Percentiles rank a stretch among this genome's conserved stretches.
Evolutionary conservation across 768 basidiomycete genomes (phyloP).

Genomic region (Psilocybe sp.): DNA sequence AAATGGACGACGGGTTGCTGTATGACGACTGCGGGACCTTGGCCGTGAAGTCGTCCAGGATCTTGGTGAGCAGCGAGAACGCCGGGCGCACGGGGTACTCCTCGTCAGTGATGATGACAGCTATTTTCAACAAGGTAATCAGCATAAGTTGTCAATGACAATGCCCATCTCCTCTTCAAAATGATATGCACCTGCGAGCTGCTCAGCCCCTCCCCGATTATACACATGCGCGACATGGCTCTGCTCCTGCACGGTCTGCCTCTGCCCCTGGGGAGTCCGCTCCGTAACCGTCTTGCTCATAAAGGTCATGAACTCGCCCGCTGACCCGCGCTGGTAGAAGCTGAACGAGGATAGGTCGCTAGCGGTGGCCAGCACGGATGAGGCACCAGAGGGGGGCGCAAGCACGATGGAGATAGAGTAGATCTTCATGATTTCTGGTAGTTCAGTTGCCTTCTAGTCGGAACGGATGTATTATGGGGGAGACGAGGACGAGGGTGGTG

Average conservation of each 20-base stretch:
- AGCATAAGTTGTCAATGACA: too few species aligned
- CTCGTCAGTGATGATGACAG: conserved; percentile 88
- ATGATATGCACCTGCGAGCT: conserved; percentile 66
- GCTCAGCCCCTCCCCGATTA: conserved; percentile 83
- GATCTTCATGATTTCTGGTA: conserved; percentile 66
- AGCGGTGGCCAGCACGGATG: conserved; percentile 62
- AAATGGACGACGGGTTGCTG: conserved; percentile 62
- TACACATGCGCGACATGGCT: conserved; percentile 92
- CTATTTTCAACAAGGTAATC: conserved; percentile 31
- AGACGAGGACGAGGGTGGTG: too few species aligned
- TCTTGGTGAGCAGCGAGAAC: conserved; percentile 90
- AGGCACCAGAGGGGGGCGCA: conserved; percentile 60
- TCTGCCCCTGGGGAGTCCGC: conserved; percentile 80
- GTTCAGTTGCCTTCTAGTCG: too few species aligned
- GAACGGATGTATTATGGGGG: too few species aligned
- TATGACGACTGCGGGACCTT: conserved; percentile 75
- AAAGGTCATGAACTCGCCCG: conserved; percentile 92
- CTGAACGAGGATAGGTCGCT: conserved; percentile 88
- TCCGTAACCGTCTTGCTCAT: conserved; percentile 91
- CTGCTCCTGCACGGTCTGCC: conserved; percentile 94
- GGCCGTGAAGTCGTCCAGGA: conserved; percentile 88
- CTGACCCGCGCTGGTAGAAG: conserved; percentile 88
- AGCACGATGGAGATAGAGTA: conserved; percentile 75
- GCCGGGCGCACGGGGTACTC: conserved; percentile 97
- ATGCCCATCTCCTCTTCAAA: background rate